Conservation (phyloP, 2,329 filamentous ascomycete species). For the Phyllosticta capitalensis region DNA sequence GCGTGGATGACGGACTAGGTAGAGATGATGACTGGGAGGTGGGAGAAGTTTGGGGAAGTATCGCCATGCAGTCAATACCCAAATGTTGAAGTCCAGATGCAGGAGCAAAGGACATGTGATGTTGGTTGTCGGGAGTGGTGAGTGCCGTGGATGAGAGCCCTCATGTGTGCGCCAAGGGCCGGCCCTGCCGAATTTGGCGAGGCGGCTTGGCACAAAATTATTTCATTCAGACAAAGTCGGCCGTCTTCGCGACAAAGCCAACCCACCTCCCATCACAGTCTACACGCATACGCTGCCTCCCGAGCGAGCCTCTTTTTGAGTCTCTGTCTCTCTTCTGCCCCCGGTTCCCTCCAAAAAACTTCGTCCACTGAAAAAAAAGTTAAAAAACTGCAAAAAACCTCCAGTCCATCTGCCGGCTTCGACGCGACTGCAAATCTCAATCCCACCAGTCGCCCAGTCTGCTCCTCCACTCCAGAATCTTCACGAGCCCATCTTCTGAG, state of each 20-base stretch:
- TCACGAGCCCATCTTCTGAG: neutral
- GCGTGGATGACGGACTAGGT: too few relatives aligned
- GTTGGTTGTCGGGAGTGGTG: too few relatives aligned
- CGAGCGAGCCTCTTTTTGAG: constrained; percentile 12
- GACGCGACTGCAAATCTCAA: constrained; percentile 9
- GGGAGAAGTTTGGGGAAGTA: too few relatives aligned
- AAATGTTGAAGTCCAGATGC: too few relatives aligned
- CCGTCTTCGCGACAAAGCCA: constrained; percentile 9
- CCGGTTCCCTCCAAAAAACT: constrained; percentile 16
- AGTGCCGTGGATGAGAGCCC: too few relatives aligned
- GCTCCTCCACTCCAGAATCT: constrained; percentile 5
- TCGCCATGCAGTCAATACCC: too few relatives aligned
- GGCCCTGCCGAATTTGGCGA: constrained; percentile 10
- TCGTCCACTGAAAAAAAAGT: constrained; percentile 26
- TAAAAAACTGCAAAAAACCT: constrained; percentile 27
- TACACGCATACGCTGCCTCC: constrained; percentile 9
- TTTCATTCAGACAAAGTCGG: constrained; percentile 8
- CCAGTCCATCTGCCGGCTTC: constrained; percentile 4
- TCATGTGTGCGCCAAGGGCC: constrained; percentile 6
- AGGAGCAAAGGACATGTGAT: too few relatives aligned
- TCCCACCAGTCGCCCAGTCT: constrained; percentile 9
- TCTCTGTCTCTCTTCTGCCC: constrained; percentile 13
- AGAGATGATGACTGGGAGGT: too few relatives aligned
- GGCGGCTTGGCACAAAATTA: constrained; percentile 12
- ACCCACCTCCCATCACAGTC: constrained; percentile 1